Evolutionary conservation across 345 rosid genomes (phyloP).

Genomic region (Euclidium syriacum): DNA sequence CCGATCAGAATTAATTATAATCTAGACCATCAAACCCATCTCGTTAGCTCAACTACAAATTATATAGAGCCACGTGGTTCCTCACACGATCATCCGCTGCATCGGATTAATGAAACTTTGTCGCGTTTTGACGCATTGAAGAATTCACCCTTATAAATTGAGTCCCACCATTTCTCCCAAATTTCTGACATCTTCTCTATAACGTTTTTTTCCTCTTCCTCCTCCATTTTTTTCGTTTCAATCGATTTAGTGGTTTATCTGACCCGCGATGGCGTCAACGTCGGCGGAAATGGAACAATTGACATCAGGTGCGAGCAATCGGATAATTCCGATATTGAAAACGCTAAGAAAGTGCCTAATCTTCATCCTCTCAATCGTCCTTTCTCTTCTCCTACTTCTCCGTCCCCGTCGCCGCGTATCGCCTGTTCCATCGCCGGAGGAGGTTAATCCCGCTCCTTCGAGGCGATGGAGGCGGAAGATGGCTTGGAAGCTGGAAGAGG

Average conservation of each 20-base stretch:
- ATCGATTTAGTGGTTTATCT: conserved; percentile 4
- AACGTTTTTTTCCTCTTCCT: not conserved
- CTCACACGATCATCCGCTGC: not conserved
- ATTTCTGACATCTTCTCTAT: conserved; percentile 21
- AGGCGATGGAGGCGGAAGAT: conserved; percentile 43
- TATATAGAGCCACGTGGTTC: not conserved
- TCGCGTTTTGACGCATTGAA: conserved; percentile 13
- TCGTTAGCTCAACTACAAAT: conserved; percentile 17
- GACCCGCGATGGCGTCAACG: conserved; percentile 35
- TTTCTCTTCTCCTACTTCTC: conserved; percentile 53
- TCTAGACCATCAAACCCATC: not conserved
- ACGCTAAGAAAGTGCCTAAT: conserved; percentile 42
- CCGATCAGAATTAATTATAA: not conserved
- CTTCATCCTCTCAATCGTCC: conserved; percentile 47
- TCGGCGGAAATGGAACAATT: conserved; percentile 74
- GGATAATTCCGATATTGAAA: conserved; percentile 69
- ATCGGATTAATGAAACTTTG: conserved; percentile 2
- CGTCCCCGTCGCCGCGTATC: conserved; percentile 53
- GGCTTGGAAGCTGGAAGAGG: conserved; percentile 72
- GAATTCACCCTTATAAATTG: conserved; percentile 23
- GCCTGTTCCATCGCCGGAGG: conserved; percentile 17
- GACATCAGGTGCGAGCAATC: conserved; percentile 98
- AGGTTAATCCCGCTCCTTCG: conserved; percentile 18
- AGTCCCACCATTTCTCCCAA: conserved; percentile 25
- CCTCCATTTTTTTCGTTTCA: not conserved